Percentiles rank a stretch among this genome's conserved stretches.
Evolutionary conservation across 2,329 filamentous ascomycete genomes (phyloP).

Genomic region (Trichoderma sp.): DNA sequence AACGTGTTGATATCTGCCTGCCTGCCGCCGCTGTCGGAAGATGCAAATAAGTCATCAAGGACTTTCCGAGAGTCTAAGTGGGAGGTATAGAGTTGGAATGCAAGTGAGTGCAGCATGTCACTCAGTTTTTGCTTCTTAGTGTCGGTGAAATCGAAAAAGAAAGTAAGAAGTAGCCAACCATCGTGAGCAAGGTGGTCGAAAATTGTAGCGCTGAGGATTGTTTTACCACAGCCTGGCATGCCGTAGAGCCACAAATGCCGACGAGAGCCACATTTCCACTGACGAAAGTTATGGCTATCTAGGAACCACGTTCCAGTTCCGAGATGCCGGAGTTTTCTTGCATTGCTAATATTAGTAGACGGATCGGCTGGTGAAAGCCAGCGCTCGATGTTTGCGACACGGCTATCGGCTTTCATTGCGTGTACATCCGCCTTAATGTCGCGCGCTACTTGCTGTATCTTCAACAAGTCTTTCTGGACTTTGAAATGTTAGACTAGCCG

Average conservation of each 20-base stretch:
- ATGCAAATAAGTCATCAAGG: background rate
- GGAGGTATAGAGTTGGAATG: background rate
- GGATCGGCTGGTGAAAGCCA: background rate
- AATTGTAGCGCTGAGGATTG: background rate
- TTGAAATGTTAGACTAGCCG: conserved; percentile 31
- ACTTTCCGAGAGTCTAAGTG: background rate
- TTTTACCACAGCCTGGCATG: background rate
- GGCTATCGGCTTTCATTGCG: background rate
- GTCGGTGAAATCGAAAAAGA: background rate
- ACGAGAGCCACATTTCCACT: background rate
- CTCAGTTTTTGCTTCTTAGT: background rate
- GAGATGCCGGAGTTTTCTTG: background rate
- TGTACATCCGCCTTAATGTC: background rate
- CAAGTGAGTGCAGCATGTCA: background rate
- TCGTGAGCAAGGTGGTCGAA: background rate
- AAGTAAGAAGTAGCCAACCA: background rate
- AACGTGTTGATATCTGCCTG: background rate
- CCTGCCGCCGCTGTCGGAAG: background rate
- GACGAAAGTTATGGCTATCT: background rate
- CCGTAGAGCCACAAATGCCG: background rate
- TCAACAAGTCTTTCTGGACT: background rate
- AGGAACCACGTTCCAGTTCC: background rate
- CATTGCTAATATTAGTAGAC: background rate
- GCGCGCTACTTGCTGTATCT: background rate
- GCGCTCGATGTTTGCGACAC: background rate